Evolutionary conservation across 164 flowering plant species (phyloP), one percentile per base, ranked within the genome.

Genomic region (Magnolia sinica): DNA sequence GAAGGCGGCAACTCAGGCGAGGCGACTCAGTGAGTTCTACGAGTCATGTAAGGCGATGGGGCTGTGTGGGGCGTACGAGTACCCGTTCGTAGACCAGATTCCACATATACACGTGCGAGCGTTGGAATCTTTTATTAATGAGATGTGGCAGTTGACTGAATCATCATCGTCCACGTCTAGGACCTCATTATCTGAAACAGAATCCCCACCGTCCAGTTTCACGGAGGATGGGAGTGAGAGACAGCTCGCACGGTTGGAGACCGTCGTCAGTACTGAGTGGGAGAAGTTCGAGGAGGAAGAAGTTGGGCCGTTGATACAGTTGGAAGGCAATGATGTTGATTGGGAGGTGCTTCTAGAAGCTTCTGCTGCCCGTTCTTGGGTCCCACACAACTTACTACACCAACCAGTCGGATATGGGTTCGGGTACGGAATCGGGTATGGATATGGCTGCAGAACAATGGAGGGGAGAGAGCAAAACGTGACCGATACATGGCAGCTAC

Each of bases 261-360:
- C 84, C 1, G 76, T 82, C 7, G 70, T 74, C 6, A 74, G 71
- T 45, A 76, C 78, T 1, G 50, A 76, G 37, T 85, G 86, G 89
- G 88, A 81, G 77, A 78, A 64, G 71, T 84, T 81, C 55, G 84
- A 83, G 37, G 82, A 74, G 13, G 80, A 77, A 19, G 55, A 68
- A 45, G 64, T 23, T 77, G 68, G 79, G 76, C 87, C 87, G 24
- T 83, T 87, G 68, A 83, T 87, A 52, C 77, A 82, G 69, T 72
- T 80, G 11, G 87, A 87, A 9, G 79, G 23, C 19, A 68, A 71
- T 2, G 72, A 80, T 27, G 73, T 67, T 13, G 74, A 75, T 77
- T 91, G 95, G 92, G 92, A 91, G 81, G 83, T 61, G 7, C 77
- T 91, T 7, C 75, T 91, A 10, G 94, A 91, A 68, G 84, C 85